These are phyloP conservation scores for Neofusicoccum umdonicola DNA, from an alignment of 2,329 filamentous ascomycete genomes.

Conservation along the genomic window DNA sequence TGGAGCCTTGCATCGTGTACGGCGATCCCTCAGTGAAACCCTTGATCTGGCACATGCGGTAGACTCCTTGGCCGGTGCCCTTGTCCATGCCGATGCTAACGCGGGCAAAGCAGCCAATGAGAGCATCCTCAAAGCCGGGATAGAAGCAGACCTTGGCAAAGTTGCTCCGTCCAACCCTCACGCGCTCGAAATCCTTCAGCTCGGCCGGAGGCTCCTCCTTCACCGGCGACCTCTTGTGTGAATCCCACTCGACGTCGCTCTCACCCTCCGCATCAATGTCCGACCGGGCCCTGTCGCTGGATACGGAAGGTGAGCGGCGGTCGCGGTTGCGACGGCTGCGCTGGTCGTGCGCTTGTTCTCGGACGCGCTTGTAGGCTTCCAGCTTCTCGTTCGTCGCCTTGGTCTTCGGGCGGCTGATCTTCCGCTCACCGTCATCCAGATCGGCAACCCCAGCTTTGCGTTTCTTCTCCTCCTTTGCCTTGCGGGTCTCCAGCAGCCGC, in stretches of 20 bases:
- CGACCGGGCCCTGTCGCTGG: slow-evolving; percentile 48
- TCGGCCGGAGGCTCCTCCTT: slow-evolving; percentile 69
- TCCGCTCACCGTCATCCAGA: slow-evolving; percentile 72
- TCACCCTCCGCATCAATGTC: slow-evolving; percentile 67
- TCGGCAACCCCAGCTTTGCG: slow-evolving; percentile 79
- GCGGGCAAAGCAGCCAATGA: slow-evolving; percentile 81
- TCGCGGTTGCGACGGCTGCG: slow-evolving; percentile 41
- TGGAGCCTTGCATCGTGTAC: slow-evolving; percentile 74
- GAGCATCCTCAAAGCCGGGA: slow-evolving; percentile 78
- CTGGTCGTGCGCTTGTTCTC: slow-evolving; percentile 60
- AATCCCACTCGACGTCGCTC: slow-evolving; percentile 76
- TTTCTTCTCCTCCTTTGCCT: slow-evolving; percentile 65
- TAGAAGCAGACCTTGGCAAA: slow-evolving; percentile 93
- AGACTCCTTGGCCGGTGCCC: slow-evolving; percentile 70
- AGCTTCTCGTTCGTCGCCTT: slow-evolving; percentile 68
- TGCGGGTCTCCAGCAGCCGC: slow-evolving; percentile 52
- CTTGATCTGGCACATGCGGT: slow-evolving; percentile 87
- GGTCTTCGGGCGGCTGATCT: slow-evolving; percentile 53
- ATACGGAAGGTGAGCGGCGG: slow-evolving; percentile 10
- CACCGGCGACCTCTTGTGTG: slow-evolving; percentile 46
- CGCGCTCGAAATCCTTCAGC: slow-evolving; percentile 77
- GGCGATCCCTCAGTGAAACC: slow-evolving; percentile 76
- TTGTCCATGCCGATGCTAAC: slow-evolving; percentile 78
- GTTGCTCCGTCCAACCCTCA: slow-evolving; percentile 78
- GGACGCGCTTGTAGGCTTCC: slow-evolving; percentile 64